Evolutionary conservation across 2,329 filamentous ascomycete species (phyloP).

Genomic region (Trichoderma brevicompactum): DNA sequence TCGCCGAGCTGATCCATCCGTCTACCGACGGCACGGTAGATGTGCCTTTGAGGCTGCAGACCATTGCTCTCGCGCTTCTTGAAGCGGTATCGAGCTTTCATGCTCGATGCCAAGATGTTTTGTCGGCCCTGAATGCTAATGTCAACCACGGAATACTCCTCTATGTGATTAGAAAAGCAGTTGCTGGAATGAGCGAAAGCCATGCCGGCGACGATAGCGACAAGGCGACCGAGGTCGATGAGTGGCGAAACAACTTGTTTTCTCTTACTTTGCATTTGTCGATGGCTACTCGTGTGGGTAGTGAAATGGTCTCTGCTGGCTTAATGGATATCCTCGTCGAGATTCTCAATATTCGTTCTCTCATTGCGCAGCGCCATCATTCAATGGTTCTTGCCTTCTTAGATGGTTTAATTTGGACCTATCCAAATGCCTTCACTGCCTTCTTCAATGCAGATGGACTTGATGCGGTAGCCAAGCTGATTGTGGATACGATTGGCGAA

Average conservation of each 20-base stretch:
- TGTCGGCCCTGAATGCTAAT: constrained; percentile 89
- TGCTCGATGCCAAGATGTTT: constrained; percentile 77
- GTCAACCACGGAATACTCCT: constrained; percentile 96
- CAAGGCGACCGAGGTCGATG: constrained; percentile 70
- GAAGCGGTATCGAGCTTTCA: constrained; percentile 85
- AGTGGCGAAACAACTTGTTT: constrained; percentile 90
- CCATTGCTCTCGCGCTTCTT: constrained; percentile 77
- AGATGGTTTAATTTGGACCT: constrained; percentile 83
- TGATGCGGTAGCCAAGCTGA: constrained; percentile 85
- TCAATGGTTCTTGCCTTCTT: constrained; percentile 84
- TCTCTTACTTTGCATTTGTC: constrained; percentile 83
- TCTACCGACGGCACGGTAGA: constrained; percentile 68
- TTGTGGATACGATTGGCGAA: constrained; percentile 75
- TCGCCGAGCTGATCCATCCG: constrained; percentile 89
- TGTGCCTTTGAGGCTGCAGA: constrained; percentile 78
- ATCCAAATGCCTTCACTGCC: constrained; percentile 81
- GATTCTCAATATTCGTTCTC: constrained; percentile 80
- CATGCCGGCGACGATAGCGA: constrained; percentile 58
- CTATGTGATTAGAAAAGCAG: constrained; percentile 88
- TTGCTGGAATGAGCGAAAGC: constrained; percentile 74
- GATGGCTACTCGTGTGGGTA: constrained; percentile 72
- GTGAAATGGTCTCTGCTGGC: constrained; percentile 85
- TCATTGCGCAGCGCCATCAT: constrained; percentile 80
- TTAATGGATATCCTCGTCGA: constrained; percentile 90
- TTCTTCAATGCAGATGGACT: constrained; percentile 83